Percentiles rank a stretch among this genome's conserved stretches.
These are phyloP conservation scores for Marasmius tenuissimus DNA, from an alignment of 1,284 basidiomycete species.

Conservation along the genomic window DNA sequence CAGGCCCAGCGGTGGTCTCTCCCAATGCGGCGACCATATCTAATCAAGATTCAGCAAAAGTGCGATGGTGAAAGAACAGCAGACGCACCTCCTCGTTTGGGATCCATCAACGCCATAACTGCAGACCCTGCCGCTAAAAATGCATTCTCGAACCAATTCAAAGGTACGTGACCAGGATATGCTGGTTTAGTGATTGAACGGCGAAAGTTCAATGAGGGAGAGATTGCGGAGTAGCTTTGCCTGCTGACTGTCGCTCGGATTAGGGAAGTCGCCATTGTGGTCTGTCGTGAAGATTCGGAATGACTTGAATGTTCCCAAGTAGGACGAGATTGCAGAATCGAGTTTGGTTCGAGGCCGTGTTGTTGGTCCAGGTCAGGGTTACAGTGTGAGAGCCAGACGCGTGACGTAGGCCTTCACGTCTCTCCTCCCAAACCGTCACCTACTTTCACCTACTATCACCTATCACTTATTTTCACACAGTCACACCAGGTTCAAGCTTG, in stretches of 20 bases:
- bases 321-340: too few species aligned
- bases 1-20: conserved; percentile 85
- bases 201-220: background rate
- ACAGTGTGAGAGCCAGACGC: too few species aligned
- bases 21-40: conserved; percentile 94
- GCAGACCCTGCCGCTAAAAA: conserved; percentile 88
- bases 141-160: conserved; percentile 80
- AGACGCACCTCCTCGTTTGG: conserved; percentile 79
- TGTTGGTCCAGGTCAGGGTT: too few species aligned
- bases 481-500: too few species aligned
- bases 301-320: too few species aligned
- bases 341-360: too few species aligned
- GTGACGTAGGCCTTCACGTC: too few species aligned
- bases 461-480: too few species aligned
- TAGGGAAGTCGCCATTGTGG: background rate
- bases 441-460: too few species aligned
- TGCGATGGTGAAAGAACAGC: background rate
- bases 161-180: conserved; percentile 80
- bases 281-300: background rate
- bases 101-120: conserved; percentile 80
- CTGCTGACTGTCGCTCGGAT: background rate
- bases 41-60: conserved; percentile 26
- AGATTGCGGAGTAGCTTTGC: background rate
- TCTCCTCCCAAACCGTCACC: too few species aligned
- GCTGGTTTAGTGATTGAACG: conserved; percentile 35